phyloP scores from a whole-genome alignment of 164 flowering plant genomes.

The Amborella trichopoda region DNA sequence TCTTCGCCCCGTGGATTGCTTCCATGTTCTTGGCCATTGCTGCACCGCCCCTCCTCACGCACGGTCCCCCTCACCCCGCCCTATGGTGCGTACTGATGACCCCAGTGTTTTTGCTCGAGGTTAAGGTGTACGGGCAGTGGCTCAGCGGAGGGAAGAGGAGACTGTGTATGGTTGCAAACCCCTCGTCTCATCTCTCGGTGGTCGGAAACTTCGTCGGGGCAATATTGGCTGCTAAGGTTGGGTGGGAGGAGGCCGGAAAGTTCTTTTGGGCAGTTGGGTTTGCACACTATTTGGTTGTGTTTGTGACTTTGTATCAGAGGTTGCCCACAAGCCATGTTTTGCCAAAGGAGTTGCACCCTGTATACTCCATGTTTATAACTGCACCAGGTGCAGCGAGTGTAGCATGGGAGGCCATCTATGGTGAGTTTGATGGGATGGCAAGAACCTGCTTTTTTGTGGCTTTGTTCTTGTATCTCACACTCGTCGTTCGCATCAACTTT shows the following conservation, averaged over 20 bases:
- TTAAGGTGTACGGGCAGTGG: slow-evolving; percentile 97
- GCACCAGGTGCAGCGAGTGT: slow-evolving; percentile 91
- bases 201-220: slow-evolving; percentile 96
- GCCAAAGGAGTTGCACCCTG: slow-evolving; percentile 97
- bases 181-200: slow-evolving; percentile 83
- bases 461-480: slow-evolving; percentile 60
- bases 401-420: slow-evolving; percentile 79
- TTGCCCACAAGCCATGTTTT: slow-evolving; percentile 80
- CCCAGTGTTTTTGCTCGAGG: slow-evolving; percentile 65
- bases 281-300: slow-evolving; percentile 82
- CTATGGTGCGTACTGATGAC: slow-evolving; percentile 74
- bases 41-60: slow-evolving; percentile 36
- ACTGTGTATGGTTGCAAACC: slow-evolving; percentile 81
- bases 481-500: slow-evolving; percentile 78
- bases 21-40: slow-evolving; percentile 89
- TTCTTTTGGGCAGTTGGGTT: slow-evolving; percentile 94
- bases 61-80: slow-evolving; percentile 39
- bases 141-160: slow-evolving; percentile 87
- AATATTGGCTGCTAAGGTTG: slow-evolving; percentile 69
- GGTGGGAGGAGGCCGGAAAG: slow-evolving; percentile 84
- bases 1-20: slow-evolving; percentile 94
- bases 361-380: slow-evolving; percentile 93
- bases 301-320: slow-evolving; percentile 89
- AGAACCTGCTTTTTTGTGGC: slow-evolving; percentile 91
- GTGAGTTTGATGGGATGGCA: slow-evolving; percentile 60